phyloP scores from a whole-genome alignment of 192 early-diverging fungal genomes.

The Obelidium mucronatum region DNA sequence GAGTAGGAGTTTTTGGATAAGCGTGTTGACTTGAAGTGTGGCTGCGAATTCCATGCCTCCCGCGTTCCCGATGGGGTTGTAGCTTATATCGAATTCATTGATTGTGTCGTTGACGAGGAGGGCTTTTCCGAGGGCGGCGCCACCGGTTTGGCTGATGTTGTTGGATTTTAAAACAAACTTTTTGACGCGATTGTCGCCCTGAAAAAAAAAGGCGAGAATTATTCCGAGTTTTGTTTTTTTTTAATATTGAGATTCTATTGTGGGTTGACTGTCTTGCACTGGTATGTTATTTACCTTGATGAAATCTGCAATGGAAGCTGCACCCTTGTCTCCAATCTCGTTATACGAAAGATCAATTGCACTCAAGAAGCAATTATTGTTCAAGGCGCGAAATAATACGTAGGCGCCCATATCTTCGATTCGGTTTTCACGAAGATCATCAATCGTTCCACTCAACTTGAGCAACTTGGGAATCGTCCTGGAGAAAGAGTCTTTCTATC shows the following conservation, averaged over 20 bases:
- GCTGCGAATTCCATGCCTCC: constrained; percentile 58
- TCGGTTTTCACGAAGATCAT: constrained; percentile 37
- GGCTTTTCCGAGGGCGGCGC: constrained; percentile 39
- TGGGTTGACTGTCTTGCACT: neutral
- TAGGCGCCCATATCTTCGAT: constrained; percentile 43
- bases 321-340: constrained; percentile 57
- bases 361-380: constrained; percentile 42
- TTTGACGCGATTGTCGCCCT: constrained; percentile 49
- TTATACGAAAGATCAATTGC: constrained; percentile 54
- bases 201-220: no score
- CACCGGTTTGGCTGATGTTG: constrained; percentile 45
- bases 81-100: constrained; percentile 40
- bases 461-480: constrained; percentile 45
- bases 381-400: constrained; percentile 43
- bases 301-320: constrained; percentile 43
- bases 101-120: constrained; percentile 49
- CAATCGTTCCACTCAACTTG: constrained; percentile 38
- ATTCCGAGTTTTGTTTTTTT: neutral
- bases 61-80: constrained; percentile 44
- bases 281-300: constrained; percentile 42
- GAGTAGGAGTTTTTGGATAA: constrained; percentile 36
- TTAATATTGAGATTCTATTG: neutral
- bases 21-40: constrained; percentile 54
- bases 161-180: constrained; percentile 48
- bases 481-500: neutral